Evolutionary conservation across 441 rosid genomes (phyloP).

Genomic region (Corymbia calophylla): DNA sequence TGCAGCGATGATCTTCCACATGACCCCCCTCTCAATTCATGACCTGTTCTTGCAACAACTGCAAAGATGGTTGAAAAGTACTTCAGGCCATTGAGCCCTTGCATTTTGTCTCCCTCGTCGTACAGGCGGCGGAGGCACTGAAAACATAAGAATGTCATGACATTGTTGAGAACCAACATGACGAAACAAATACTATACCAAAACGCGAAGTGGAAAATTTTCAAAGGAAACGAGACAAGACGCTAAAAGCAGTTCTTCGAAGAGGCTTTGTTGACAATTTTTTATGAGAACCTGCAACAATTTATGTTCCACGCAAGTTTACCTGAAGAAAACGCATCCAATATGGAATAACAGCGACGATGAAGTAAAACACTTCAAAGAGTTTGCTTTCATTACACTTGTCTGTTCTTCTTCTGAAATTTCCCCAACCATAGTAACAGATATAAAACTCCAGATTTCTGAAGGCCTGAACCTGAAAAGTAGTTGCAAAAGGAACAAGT

Average conservation of each 20-base stretch:
- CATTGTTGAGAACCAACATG: not conserved
- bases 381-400: conserved; percentile 35
- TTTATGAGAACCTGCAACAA: no score
- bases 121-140: conserved; percentile 61
- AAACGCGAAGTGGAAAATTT: not conserved
- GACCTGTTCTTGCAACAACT: conserved; percentile 8
- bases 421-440: conserved; percentile 83
- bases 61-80: conserved; percentile 59
- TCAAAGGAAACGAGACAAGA: no score
- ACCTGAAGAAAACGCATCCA: conserved; percentile 84
- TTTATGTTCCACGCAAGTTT: not conserved
- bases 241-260: not conserved
- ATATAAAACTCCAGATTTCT: conserved; percentile 60
- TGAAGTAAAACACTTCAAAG: conserved; percentile 35
- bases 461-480: conserved; percentile 62
- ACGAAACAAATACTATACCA: not conserved
- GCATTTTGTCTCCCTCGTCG: conserved; percentile 38
- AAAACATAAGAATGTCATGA: not conserved
- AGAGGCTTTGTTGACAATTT: not conserved
- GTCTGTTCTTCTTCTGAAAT: conserved; percentile 48
- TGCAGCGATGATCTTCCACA: conserved; percentile 41
- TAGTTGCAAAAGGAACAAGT: not conserved
- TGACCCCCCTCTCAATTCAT: not conserved
- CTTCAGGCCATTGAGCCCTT: conserved; percentile 37
- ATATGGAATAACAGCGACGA: conserved; percentile 61